Conservation (phyloP, 2,329 filamentous ascomycete genomes). For the Claviceps maximensis region DNA sequence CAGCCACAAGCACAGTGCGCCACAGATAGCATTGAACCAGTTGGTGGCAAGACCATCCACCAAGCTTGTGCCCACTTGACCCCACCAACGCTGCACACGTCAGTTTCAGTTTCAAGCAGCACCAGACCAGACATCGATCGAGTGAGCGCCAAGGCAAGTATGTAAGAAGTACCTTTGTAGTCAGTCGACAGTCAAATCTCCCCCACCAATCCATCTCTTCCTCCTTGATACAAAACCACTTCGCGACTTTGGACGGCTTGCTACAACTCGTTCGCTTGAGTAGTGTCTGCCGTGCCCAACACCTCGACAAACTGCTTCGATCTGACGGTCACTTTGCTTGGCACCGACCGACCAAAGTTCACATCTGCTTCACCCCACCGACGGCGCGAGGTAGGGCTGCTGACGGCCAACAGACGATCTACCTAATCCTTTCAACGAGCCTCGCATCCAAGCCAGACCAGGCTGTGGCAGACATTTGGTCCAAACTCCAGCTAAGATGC, state of each 20-base stretch:
- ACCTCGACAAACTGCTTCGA: not conserved
- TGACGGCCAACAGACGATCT: not conserved
- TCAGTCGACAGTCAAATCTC: not conserved
- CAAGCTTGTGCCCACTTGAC: not conserved
- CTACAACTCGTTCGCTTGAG: not conserved
- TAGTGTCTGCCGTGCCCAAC: not conserved
- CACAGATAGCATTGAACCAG: not conserved
- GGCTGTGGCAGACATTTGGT: not conserved
- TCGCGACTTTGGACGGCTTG: conserved; percentile 1
- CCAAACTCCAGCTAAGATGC: conserved; percentile 19
- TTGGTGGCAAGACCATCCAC: too few relatives aligned
- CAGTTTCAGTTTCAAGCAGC: not conserved
- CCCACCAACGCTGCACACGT: conserved; percentile 9
- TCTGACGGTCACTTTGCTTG: not conserved
- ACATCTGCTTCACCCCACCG: not conserved
- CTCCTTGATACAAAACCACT: not conserved
- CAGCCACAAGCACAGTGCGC: not conserved
- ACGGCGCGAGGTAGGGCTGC: not conserved
- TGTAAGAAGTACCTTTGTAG: too few relatives aligned
- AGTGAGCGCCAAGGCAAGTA: too few relatives aligned
- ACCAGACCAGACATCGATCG: too few relatives aligned
- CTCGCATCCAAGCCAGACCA: not conserved
- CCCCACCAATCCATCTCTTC: conserved; percentile 1
- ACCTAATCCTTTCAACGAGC: not conserved
- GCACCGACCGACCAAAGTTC: not conserved